phyloP scores from a whole-genome alignment of 352 stramenopile species.

The Globisporangium barbulae region DNA sequence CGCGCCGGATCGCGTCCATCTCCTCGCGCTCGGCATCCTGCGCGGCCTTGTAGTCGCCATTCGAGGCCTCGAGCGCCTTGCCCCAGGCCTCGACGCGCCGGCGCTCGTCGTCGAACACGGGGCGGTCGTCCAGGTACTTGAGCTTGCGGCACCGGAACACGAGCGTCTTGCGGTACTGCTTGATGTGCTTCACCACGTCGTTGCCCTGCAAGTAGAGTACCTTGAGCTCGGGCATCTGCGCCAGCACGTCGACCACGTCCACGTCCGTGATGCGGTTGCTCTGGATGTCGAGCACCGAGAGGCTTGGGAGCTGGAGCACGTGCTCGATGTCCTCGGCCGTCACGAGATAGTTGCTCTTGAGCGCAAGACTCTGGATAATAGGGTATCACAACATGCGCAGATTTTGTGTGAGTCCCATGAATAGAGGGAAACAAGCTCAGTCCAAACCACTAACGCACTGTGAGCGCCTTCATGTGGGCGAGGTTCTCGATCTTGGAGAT shows the following conservation, averaged over 20 bases:
- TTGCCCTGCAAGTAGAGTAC: constrained; percentile 85
- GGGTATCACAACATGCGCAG: background rate
- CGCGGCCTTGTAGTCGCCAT: constrained; percentile 77
- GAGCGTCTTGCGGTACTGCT: constrained; percentile 83
- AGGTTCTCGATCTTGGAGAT: constrained; percentile 78
- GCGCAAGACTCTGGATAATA: constrained; percentile 44
- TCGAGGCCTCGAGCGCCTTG: constrained; percentile 51
- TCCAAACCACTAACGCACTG: constrained; percentile 25
- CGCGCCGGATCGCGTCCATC: constrained; percentile 77
- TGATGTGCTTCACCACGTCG: constrained; percentile 85
- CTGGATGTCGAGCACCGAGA: constrained; percentile 80
- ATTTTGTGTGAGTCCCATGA: background rate
- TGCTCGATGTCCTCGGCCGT: constrained; percentile 59
- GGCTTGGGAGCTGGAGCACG: constrained; percentile 56
- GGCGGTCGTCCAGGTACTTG: constrained; percentile 79
- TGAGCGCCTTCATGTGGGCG: constrained; percentile 61
- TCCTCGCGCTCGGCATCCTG: constrained; percentile 82
- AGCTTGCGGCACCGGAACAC: constrained; percentile 72
- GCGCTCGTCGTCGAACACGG: constrained; percentile 85
- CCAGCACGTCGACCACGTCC: constrained; percentile 58
- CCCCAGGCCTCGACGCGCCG: constrained; percentile 81
- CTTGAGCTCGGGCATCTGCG: constrained; percentile 74
- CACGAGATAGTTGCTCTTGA: constrained; percentile 76
- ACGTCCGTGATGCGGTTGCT: constrained; percentile 75
- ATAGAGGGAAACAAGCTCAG: no score